Evolutionary conservation across 2,329 filamentous ascomycete genomes (phyloP), one percentile per base, ranked within the genome.

Genomic region (Fusarium pseudograminearum): DNA sequence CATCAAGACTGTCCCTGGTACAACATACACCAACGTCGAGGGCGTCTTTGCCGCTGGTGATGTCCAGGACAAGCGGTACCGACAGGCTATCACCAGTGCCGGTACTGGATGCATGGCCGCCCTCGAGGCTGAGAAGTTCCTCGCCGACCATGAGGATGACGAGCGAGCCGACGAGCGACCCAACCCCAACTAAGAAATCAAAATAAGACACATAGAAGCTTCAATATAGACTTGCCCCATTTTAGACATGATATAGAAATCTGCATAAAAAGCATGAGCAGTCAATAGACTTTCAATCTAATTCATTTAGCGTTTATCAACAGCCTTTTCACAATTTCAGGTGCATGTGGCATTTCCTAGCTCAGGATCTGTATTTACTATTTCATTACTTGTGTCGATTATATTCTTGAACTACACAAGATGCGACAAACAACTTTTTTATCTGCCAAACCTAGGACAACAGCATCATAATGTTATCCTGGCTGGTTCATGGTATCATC

Each of bases 51-150:
- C 96, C 38, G 96, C 95, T 12, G 96, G 96, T 70, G 96, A 99
- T 79, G 97, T 99, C 12, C 96, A 99, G 85, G 97, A 99, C 80
- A 99, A 98, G 90, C 90, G 91, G 78, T 99, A 99, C 81, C 89
- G 96, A 79, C 96, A 99, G 84, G 96, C 96, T 47, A 97, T 99
- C 73, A 99, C 96, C 70, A 98, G 94, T 83, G 96, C 96, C 74
- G 95, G 93, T 65, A 94, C 94, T 65, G 96, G 96, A 69, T 99
- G 96, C 81, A 91, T 98, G 84, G 96, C 96, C 55, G 96, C 95
- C 14, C 88, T 99, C 57, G 96, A 99, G 78, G 95, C 95, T 12
- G 96, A 99, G 83, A 97, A 97, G 81, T 98, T 88, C 84, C 84
- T 99, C 57, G 86, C 92, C 8, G 95, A 98, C 76, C 82, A 86